A percentile compares a stretch with the other conserved stretches of the same genome.
Evolutionary conservation across 2,329 filamentous ascomycete species (phyloP).

Genomic region (Fusarium hostae): DNA sequence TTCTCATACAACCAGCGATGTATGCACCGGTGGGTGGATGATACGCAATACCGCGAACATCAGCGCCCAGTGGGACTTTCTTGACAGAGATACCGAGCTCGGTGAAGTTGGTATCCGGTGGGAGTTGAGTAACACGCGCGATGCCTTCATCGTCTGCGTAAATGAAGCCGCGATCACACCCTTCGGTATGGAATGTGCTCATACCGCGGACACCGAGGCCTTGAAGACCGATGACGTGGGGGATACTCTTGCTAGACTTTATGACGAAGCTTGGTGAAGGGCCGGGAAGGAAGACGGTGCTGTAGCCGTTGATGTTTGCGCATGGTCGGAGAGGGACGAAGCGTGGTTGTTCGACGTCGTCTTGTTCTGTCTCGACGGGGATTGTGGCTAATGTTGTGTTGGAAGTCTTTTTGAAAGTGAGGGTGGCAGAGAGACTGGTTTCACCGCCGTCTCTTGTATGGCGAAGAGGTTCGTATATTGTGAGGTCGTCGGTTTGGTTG

Average conservation of each 20-base stretch:
- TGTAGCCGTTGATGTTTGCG: constrained; percentile 78
- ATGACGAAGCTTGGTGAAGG: constrained; percentile 83
- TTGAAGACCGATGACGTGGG: constrained; percentile 78
- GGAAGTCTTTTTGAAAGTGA: constrained; percentile 81
- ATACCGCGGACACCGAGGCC: constrained; percentile 76
- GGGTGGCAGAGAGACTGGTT: constrained; percentile 59
- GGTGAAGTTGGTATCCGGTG: constrained; percentile 71
- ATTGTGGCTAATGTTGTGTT: constrained; percentile 74
- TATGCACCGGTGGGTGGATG: constrained; percentile 81
- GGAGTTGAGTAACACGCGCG: constrained; percentile 79
- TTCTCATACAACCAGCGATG: constrained; percentile 75
- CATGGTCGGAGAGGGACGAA: constrained; percentile 67
- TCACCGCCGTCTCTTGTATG: constrained; percentile 53
- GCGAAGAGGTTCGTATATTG: constrained; percentile 85
- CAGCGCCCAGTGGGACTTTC: constrained; percentile 75
- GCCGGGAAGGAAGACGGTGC: constrained; percentile 84
- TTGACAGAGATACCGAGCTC: constrained; percentile 81
- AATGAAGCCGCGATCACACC: constrained; percentile 84
- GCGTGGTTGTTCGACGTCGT: constrained; percentile 60
- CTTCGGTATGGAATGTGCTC: constrained; percentile 79
- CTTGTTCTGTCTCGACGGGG: constrained; percentile 60
- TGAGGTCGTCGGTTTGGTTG: constrained; percentile 82
- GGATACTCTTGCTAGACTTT: constrained; percentile 81
- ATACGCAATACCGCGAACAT: constrained; percentile 79
- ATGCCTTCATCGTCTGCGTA: constrained; percentile 80